phyloP scores from a whole-genome alignment of 2,329 filamentous ascomycete genomes.

The Fusarium sarcochroum region DNA sequence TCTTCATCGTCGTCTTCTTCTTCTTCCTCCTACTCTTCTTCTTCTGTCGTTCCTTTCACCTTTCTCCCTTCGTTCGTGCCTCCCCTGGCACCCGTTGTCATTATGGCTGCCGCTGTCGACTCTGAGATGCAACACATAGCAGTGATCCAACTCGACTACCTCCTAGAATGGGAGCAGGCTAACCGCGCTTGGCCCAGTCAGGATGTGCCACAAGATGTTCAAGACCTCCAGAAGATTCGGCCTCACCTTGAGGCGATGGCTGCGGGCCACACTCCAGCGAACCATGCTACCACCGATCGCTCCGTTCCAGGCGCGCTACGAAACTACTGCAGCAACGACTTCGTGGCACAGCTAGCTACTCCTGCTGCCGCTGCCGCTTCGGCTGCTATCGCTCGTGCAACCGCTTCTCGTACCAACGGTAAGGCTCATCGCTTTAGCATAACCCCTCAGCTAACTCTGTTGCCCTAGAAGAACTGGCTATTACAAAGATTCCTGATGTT shows the following conservation, averaged over 20 bases:
- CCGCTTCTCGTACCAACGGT: neutral
- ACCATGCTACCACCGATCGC: neutral
- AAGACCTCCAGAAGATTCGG: rapidly evolving
- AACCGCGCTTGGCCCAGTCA: neutral
- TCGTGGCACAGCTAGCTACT: too few relatives aligned
- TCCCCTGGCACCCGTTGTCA: neutral
- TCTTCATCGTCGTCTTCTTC: neutral
- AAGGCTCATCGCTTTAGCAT: neutral
- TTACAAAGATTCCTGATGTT: too few relatives aligned
- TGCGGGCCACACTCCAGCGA: neutral
- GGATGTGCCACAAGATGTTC: neutral
- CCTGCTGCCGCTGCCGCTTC: too few relatives aligned
- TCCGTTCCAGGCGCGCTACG: too few relatives aligned
- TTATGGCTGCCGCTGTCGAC: neutral
- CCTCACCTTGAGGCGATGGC: neutral
- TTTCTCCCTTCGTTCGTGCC: neutral
- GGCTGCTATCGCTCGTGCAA: too few relatives aligned
- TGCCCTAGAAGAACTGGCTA: too few relatives aligned
- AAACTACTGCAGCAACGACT: too few relatives aligned
- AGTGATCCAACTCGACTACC: neutral
- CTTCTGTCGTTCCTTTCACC: neutral
- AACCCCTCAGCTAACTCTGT: too few relatives aligned
- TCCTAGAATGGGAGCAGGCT: neutral
- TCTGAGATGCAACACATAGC: neutral
- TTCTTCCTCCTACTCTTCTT: rapidly evolving